Evolutionary conservation across 352 stramenopile genomes (phyloP).

Genomic region (Phytophthora capsici): DNA sequence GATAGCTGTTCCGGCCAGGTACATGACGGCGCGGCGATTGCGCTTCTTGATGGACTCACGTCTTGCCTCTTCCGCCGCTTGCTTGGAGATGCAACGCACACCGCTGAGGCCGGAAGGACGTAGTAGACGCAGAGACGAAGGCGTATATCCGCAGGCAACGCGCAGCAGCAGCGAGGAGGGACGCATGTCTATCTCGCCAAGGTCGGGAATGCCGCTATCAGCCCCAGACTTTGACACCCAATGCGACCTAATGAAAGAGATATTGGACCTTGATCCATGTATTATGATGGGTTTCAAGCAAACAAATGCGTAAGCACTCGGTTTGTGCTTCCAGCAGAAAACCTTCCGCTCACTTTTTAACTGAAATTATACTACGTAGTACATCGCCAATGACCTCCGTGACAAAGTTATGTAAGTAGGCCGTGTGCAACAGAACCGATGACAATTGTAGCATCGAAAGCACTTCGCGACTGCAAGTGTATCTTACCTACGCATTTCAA

Average conservation of each 20-base stretch:
- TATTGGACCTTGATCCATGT: slow-evolving; percentile 3
- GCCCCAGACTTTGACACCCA: slow-evolving; percentile 23
- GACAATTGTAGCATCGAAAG: too few species aligned
- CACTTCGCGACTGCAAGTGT: too few species aligned
- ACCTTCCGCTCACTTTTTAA: too few species aligned
- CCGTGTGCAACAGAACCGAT: too few species aligned
- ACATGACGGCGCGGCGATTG: slow-evolving; percentile 94
- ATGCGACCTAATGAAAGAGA: slow-evolving; percentile 2
- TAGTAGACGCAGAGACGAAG: slow-evolving; percentile 15
- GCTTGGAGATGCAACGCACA: slow-evolving; percentile 58
- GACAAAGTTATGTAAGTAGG: too few species aligned
- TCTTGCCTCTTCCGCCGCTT: slow-evolving; percentile 49
- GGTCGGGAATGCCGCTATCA: slow-evolving; percentile 23
- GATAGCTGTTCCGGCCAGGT: slow-evolving; percentile 93
- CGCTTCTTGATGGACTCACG: slow-evolving; percentile 75
- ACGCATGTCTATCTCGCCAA: slow-evolving; percentile 43
- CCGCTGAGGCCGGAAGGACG: slow-evolving; percentile 10
- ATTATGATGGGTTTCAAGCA: slow-evolving; percentile 3
- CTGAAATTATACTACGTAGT: too few species aligned
- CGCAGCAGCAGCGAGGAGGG: slow-evolving; percentile 27
- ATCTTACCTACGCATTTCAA: too few species aligned
- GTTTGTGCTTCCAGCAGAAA: slow-evolving; percentile 10
- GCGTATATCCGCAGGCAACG: slow-evolving; percentile 21
- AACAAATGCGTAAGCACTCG: slow-evolving; percentile 4
- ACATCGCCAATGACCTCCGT: neutral